Conservation (phyloP, 2,329 filamentous ascomycete species). For the Phialemoniopsis sp. region DNA sequence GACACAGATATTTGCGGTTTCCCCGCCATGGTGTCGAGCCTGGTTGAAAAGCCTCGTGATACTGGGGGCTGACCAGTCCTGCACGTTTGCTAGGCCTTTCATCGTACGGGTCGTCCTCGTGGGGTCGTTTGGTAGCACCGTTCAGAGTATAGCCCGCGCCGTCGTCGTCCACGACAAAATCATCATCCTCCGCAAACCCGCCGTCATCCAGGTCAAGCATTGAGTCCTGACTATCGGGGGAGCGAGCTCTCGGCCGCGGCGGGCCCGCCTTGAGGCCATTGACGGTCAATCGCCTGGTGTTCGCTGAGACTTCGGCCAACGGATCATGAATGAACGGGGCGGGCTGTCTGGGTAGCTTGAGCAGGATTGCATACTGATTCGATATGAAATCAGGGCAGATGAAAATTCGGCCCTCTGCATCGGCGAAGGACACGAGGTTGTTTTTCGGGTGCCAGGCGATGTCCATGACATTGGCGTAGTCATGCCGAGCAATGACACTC, state of each 20-base stretch:
- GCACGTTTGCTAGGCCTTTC: constrained; percentile 44
- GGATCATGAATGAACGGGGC: constrained; percentile 86
- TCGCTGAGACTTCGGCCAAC: constrained; percentile 63
- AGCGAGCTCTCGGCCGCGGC: constrained; percentile 54
- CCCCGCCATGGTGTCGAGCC: constrained; percentile 95
- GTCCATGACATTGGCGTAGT: constrained; percentile 80
- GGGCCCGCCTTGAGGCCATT: constrained; percentile 53
- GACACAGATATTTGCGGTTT: constrained; percentile 86
- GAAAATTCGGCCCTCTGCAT: constrained; percentile 86
- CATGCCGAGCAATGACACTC: constrained; percentile 70
- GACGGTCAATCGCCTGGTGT: constrained; percentile 49
- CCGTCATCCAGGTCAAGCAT: constrained; percentile 57
- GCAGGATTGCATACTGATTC: constrained; percentile 49
- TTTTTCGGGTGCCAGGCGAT: constrained; percentile 87
- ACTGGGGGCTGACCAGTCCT: constrained; percentile 53
- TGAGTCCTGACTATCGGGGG: constrained; percentile 75
- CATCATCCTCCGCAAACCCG: constrained; percentile 53
- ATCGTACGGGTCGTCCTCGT: constrained; percentile 46
- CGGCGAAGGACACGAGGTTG: constrained; percentile 89
- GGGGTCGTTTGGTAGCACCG: constrained; percentile 42
- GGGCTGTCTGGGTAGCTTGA: constrained; percentile 61
- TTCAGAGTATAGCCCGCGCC: constrained; percentile 79
- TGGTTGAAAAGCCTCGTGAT: constrained; percentile 85
- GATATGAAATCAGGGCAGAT: constrained; percentile 73
- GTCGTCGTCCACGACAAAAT: constrained; percentile 93